Evolutionary conservation across 1,284 basidiomycete species (phyloP).

Genomic region (Termitomyces sp.): DNA sequence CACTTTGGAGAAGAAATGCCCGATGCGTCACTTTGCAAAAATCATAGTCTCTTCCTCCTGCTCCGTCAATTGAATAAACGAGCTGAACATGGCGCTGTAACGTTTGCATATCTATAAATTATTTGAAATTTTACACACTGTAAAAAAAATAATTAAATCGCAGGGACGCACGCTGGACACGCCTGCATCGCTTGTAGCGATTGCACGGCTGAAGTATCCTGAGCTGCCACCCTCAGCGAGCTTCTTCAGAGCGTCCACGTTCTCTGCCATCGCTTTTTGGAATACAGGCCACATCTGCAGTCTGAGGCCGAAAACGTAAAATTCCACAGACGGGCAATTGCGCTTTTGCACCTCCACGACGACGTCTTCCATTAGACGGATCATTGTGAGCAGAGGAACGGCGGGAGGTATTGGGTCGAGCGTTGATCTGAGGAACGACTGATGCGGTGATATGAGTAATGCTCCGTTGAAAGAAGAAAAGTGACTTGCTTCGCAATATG

Average conservation of each 20-base stretch:
- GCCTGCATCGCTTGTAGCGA: slow-evolving; percentile 62
- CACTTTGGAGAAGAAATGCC: neutral
- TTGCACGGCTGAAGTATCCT: slow-evolving; percentile 62
- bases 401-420: slow-evolving; percentile 70
- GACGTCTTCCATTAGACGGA: slow-evolving; percentile 79
- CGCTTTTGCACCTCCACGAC: slow-evolving; percentile 70
- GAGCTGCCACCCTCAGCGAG: slow-evolving; percentile 65
- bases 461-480: neutral
- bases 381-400: slow-evolving; percentile 80
- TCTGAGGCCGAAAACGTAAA: slow-evolving; percentile 74
- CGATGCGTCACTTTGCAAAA: slow-evolving; percentile 71
- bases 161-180: slow-evolving; percentile 52
- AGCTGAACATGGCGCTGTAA: slow-evolving; percentile 77
- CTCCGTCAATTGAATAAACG: slow-evolving; percentile 72
- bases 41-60: slow-evolving; percentile 92
- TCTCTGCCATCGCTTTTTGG: slow-evolving; percentile 82
- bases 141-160: neutral
- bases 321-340: slow-evolving; percentile 72
- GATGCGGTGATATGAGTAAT: slow-evolving; percentile 5
- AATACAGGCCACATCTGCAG: slow-evolving; percentile 89
- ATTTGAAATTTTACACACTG: neutral
- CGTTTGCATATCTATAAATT: slow-evolving; percentile 45
- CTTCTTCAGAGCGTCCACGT: slow-evolving; percentile 77
- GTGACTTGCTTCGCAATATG: slow-evolving; percentile 66
- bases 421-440: slow-evolving; percentile 65